phyloP scores from a whole-genome alignment of 2,329 filamentous ascomycete species.

The Penicillium sp. region DNA sequence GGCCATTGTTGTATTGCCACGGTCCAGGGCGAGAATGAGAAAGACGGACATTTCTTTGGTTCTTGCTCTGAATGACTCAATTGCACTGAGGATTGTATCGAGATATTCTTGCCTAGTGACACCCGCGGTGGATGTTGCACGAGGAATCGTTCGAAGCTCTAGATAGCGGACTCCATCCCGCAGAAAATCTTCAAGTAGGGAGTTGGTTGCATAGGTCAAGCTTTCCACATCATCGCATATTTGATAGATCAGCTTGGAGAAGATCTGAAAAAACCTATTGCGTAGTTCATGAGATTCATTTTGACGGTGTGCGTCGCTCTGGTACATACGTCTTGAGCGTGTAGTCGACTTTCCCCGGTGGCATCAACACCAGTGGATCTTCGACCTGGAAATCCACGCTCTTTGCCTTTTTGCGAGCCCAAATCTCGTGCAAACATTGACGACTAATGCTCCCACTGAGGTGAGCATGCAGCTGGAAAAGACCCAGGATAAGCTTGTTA shows the following conservation, averaged over 20 bases:
- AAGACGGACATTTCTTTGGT: conserved; percentile 50
- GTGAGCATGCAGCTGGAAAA: conserved; percentile 66
- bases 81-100: conserved; percentile 57
- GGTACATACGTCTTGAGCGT: conserved; percentile 60
- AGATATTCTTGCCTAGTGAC: conserved; percentile 62
- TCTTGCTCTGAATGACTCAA: conserved; percentile 47
- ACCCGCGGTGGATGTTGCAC: conserved; percentile 50
- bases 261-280: conserved; percentile 68
- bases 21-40: conserved; percentile 70
- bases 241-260: conserved; percentile 72
- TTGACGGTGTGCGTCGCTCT: background rate
- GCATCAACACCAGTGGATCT: conserved; percentile 65
- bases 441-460: conserved; percentile 72
- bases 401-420: conserved; percentile 53
- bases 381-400: conserved; percentile 51
- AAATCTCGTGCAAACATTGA: conserved; percentile 67
- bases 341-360: conserved; percentile 64
- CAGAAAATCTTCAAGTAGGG: conserved; percentile 62
- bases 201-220: conserved; percentile 56
- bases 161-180: conserved; percentile 69
- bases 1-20: conserved; percentile 52
- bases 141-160: conserved; percentile 74
- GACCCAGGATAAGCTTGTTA: conserved; percentile 1
- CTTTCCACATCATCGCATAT: conserved; percentile 60
- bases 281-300: background rate